These are phyloP conservation scores for Cetraspora pellucida DNA, from an alignment of 192 early-diverging fungal species.

Conservation along the genomic window DNA sequence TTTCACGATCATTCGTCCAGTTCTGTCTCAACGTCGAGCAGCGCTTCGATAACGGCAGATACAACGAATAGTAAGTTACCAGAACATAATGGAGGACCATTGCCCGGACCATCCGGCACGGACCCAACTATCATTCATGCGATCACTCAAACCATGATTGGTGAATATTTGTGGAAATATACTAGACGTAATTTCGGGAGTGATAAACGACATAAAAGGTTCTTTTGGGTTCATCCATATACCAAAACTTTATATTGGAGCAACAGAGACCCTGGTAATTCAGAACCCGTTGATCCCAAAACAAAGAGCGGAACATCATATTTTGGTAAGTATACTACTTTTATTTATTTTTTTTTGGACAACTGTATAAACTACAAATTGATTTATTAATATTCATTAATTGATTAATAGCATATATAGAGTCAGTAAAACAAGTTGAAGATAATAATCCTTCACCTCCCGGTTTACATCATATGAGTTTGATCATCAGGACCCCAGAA, in stretches of 20 bases:
- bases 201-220: conserved; percentile 69
- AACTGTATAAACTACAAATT: too few species aligned
- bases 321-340: conserved; percentile 25
- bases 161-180: conserved; percentile 73
- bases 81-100: conserved; percentile 35
- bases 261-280: conserved; percentile 58
- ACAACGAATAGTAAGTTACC: neutral
- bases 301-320: conserved; percentile 52
- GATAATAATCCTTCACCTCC: conserved; percentile 46
- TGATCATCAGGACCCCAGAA: conserved; percentile 67
- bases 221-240: conserved; percentile 84
- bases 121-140: conserved; percentile 69
- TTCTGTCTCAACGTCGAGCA: conserved; percentile 23
- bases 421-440: conserved; percentile 56
- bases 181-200: conserved; percentile 57
- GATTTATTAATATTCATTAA: conserved; percentile 3
- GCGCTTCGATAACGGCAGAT: conserved; percentile 25
- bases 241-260: conserved; percentile 80
- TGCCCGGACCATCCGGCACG: conserved; percentile 26
- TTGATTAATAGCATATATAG: conserved; percentile 62
- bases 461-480: conserved; percentile 57
- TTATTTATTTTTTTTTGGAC: conserved; percentile 29
- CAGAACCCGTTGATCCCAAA: conserved; percentile 42
- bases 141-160: conserved; percentile 81
- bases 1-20: conserved; percentile 26